phyloP scores from a whole-genome alignment of 495 filamentous ascomycete species.

The Eremomyces bilateralis region DNA sequence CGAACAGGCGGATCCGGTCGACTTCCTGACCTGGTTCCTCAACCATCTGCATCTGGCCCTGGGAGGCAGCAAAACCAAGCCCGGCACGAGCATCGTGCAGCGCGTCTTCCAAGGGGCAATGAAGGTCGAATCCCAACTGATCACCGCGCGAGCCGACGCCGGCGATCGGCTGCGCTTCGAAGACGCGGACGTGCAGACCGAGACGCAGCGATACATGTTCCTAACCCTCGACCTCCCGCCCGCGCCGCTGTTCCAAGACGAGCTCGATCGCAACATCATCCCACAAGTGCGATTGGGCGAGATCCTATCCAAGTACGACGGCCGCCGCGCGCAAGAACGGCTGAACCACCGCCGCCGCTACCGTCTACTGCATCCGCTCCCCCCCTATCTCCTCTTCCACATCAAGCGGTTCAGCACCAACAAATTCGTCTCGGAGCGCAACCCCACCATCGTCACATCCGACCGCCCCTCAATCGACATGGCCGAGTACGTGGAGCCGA shows the following conservation, averaged over 20 bases:
- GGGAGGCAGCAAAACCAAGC: slow-evolving; percentile 73
- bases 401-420: slow-evolving; percentile 93
- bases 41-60: slow-evolving; percentile 85
- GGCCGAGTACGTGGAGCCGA: slow-evolving; percentile 68
- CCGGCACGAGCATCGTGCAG: slow-evolving; percentile 62
- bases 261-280: slow-evolving; percentile 78
- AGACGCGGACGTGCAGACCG: slow-evolving; percentile 63
- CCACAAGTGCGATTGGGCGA: slow-evolving; percentile 81
- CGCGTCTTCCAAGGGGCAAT: slow-evolving; percentile 82
- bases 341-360: slow-evolving; percentile 69
- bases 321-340: slow-evolving; percentile 68
- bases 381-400: slow-evolving; percentile 82
- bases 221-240: slow-evolving; percentile 83
- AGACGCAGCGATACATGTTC: slow-evolving; percentile 61
- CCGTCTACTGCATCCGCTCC: slow-evolving; percentile 75
- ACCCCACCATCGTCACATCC: slow-evolving; percentile 96
- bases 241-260: slow-evolving; percentile 92
- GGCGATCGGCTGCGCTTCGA: slow-evolving; percentile 84
- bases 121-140: slow-evolving; percentile 79
- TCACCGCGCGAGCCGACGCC: slow-evolving; percentile 77
- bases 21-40: slow-evolving; percentile 92
- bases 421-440: slow-evolving; percentile 86
- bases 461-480: slow-evolving; percentile 65
- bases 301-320: slow-evolving; percentile 88
- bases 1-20: slow-evolving; percentile 80